Base-by-base conservation (phyloP, 345 rosid genomes). In the Sonneratia caseolaris region DNA sequence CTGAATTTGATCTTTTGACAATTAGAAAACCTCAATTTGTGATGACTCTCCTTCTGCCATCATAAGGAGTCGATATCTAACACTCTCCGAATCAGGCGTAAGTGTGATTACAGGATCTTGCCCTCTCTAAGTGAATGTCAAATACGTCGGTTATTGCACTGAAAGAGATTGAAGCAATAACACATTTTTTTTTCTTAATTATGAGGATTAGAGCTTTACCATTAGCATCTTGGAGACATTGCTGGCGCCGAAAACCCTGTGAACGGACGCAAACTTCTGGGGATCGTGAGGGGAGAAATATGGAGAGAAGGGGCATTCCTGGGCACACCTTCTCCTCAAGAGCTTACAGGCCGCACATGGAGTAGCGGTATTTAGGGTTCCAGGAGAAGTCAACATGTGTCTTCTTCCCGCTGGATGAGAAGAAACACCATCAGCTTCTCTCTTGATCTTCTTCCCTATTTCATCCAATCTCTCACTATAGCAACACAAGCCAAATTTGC, bases 291-390 rank as follows among this genome's bases (percentile, higher is more conserved):
- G 98, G 8, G 98, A 94, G 78, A 94, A 94, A 78, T 94, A 94
- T 0, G 98, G 98, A 47, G 92, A 89, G 81, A 94, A 94, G 4
- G 98, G 97, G 73, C 98, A 94, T 76, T 94, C 98, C 74, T 91
- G 96, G 12, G 98, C 95, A 71, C 98, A 94, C 70, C 98, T 82
- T 22, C 98, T 83, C 64, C 98, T 79, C 81, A 94, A 72, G 69
- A 94, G 96, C 83, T 94, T 94, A 69, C 98, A 94, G 70, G 98
- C 97, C 7, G 98, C 98, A 69, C 98, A 94, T 37, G 98, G 98
- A 70, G 97, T 91, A n/a, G 85, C 83, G 27, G 95, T 91, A 47
- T 94, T 94, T 70, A 94, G 88, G 74, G 86, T 83, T 81, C 95
- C 96, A 8, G 84, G 86, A 82, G 91, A 89, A 77, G 87, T 84